phyloP scores from a whole-genome alignment of 1,139 yeast genomes.

The Blastobotrys malaysiensis region DNA sequence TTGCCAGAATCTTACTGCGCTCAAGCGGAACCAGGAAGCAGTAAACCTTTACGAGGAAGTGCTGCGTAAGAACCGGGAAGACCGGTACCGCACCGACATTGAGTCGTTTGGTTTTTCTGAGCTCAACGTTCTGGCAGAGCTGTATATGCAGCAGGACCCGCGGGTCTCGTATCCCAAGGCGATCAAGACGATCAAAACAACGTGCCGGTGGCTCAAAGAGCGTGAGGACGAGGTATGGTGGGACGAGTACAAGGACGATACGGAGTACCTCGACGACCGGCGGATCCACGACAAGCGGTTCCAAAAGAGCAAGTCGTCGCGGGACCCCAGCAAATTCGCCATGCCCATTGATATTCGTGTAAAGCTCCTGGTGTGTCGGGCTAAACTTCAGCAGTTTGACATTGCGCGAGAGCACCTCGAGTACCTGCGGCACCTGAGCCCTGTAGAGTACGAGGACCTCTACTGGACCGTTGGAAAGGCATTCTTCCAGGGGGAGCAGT shows the following conservation, averaged over 20 bases:
- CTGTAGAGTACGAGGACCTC: conserved; percentile 64
- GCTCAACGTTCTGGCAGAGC: conserved; percentile 73
- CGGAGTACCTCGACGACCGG: conserved; percentile 72
- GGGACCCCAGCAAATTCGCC: conserved; percentile 27
- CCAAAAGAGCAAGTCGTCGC: conserved; percentile 14
- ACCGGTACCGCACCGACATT: conserved; percentile 8
- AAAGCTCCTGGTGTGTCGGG: conserved; percentile 68
- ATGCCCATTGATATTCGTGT: conserved; percentile 85
- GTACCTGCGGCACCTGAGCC: conserved; percentile 50
- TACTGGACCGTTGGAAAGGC: conserved; percentile 72
- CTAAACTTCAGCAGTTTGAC: conserved; percentile 55
- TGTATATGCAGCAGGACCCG: conserved; percentile 62
- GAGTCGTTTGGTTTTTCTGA: conserved; percentile 77
- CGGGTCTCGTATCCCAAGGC: conserved; percentile 46
- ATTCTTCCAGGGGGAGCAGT: conserved; percentile 61
- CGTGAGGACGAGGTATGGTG: conserved; percentile 73
- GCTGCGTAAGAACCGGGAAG: conserved; percentile 19
- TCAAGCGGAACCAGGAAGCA: conserved; percentile 75
- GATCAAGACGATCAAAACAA: conserved; percentile 57
- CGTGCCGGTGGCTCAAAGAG: conserved; percentile 78
- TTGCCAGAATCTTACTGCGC: conserved; percentile 72
- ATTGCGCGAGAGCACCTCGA: conserved; percentile 73
- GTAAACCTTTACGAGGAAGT: conserved; percentile 58
- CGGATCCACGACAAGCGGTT: conserved; percentile 31
- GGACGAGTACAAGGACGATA: conserved; percentile 69